Evolutionary conservation across 2,329 filamentous ascomycete species (phyloP), one percentile per base, ranked within the genome.

Genomic region (Cercospora zeina): DNA sequence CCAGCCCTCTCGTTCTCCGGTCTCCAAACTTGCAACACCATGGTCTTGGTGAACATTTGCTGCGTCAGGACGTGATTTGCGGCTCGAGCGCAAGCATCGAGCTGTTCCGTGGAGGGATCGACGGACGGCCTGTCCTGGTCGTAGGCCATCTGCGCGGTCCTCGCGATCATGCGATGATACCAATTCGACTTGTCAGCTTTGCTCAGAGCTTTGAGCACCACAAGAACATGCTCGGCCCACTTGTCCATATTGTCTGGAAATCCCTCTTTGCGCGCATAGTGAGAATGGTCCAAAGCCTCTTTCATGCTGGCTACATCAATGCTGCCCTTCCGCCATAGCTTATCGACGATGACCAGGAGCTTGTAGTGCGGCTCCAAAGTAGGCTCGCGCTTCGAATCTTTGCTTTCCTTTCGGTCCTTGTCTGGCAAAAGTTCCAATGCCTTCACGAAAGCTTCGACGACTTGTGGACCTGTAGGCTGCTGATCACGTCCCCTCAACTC

Each of bases 11-110:
- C 93, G 51, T 90, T 87, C 67, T 96, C 93, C 37, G 93, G 95
- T 69, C 93, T 93, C 93, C 93, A 97, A 3, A 97, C 91, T 72
- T 96, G 93, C 75, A 96, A 87, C 1, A 90, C 88, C 88, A 96
- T 96, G 0, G 91, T 96, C 78, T 96, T 96, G 39, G 93, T 96
- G 68, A 96, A 93, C 58, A 96, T 88, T 45, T 96, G 89, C 58
- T 86, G 83, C 54, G 91, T 93, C 13, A 96, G 85, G 59, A 93
- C 90, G 71, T 88, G 85, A 68, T 92, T 93, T 21, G 89, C 88
- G 33, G 83, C 85, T 13, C 82, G 75, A 4, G 82, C 82, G 10
- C 82, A 80, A 67, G 80, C 70, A n/a, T 62, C 45, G 16, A 37
- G 45, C 45, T 59, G 30, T 8, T 37, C 31, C 8, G 21, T n/a